A percentile compares a stretch with the other conserved stretches of the same genome.
Evolutionary conservation across 305 asterid genomes (phyloP).

Genomic region (Fraxinus sp.): DNA sequence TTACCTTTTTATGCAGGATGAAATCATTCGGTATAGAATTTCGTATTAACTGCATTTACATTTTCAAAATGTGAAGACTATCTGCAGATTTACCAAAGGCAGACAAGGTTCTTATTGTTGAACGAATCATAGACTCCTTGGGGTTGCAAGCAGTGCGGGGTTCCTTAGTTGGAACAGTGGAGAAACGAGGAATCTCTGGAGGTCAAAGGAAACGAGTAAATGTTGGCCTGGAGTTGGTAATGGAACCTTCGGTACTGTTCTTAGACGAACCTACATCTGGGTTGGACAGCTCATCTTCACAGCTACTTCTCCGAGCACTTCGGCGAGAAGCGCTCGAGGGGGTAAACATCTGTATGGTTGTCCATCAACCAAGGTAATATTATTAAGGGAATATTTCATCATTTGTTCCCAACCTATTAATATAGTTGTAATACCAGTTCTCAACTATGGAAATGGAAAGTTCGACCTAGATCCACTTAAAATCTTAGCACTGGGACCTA

Average conservation of each 20-base stretch:
- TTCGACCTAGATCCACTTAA: neutral
- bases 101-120: slow-evolving; percentile 81
- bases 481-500: neutral
- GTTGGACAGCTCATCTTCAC: slow-evolving; percentile 90
- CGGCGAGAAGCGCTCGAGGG: slow-evolving; percentile 94
- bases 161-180: slow-evolving; percentile 87
- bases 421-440: neutral
- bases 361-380: slow-evolving; percentile 88
- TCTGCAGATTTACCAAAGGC: slow-evolving; percentile 67
- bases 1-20: neutral
- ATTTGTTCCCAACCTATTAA: neutral
- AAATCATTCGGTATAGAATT: slow-evolving; percentile 25
- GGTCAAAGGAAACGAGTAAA: slow-evolving; percentile 94
- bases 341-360: slow-evolving; percentile 72
- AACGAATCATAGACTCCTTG: slow-evolving; percentile 76
- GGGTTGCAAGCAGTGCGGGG: slow-evolving; percentile 76
- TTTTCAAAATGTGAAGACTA: slow-evolving; percentile 40
- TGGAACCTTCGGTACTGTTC: slow-evolving; percentile 91
- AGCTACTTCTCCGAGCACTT: slow-evolving; percentile 81
- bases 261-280: slow-evolving; percentile 95
- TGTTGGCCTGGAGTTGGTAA: slow-evolving; percentile 92
- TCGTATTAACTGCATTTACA: slow-evolving; percentile 36
- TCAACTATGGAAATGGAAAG: neutral
- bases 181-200: slow-evolving; percentile 90
- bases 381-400: neutral